Evolutionary conservation across 73 alveolate genomes (phyloP), one percentile per base, ranked within the genome.

Genomic region (Uronychia binucleata): DNA sequence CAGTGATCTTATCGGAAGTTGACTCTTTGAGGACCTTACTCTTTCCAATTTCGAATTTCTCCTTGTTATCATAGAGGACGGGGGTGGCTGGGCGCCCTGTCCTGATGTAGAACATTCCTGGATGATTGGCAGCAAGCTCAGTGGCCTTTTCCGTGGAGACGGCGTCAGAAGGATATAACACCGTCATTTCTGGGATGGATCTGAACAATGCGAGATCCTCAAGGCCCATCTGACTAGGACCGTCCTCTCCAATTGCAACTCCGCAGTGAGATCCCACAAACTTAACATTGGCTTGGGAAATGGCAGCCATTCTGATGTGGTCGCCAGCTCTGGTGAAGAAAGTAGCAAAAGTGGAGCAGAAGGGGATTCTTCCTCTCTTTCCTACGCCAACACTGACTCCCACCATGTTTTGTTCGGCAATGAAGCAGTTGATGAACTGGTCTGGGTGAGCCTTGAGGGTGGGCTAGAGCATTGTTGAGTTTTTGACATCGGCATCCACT

Each of bases 261-360:
- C 98, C 98, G 33, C 94, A 81, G 80, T 94, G 98, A 35, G 98
- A 91, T 75, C 98, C 98, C 26, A 82, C 94, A 78, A 91, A 84
- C 34, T 94, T 94, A 25, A 94, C 85, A 59, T 94, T 82, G 60
- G 88, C 90, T 75, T 81, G 86, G 84, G 92, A 75, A 46, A 94
- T 77, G 26, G 96, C 98, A 26, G 94, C 95, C 94, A 94, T 87
- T 87, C 98, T 91, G 77, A 94, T 88, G 30, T 91, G 91, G 80
- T 94, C 98, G 78, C 33, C 91, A 34, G 94, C 95, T 91, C 98
- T 91, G 0, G 96, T 60, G 89, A 91, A 94, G 94, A 94, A 94
- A 31, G 96, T 88, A 33, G 94, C 93, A 84, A 94, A 94, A 28
- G 98, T 88, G 74, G 98, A 88, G 46, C 93, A 78, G 88, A 94